Evolutionary conservation across 1,139 yeast species (phyloP).

Genomic region (Geotrichum europaeum): DNA sequence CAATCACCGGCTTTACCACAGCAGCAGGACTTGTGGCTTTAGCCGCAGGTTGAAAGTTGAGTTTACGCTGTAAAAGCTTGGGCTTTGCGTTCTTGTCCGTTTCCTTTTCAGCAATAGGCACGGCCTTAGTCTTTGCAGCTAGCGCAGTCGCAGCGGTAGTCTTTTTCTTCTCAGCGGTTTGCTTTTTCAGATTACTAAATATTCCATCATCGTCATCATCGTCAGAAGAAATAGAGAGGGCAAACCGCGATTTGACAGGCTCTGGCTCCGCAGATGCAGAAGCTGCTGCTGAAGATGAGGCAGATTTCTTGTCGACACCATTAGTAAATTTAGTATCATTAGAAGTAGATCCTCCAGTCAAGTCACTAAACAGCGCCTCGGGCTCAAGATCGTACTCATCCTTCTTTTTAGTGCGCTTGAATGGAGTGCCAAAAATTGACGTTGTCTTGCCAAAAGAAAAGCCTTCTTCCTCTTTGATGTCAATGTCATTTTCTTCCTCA

Average conservation of each 20-base stretch:
- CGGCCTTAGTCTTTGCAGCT: neutral
- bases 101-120: neutral
- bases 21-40: neutral
- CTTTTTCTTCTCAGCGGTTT: neutral
- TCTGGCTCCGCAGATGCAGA: slow-evolving; percentile 1
- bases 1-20: neutral
- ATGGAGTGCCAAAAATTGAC: slow-evolving; percentile 31
- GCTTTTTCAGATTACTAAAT: slow-evolving; percentile 2
- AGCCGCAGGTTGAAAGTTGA: neutral
- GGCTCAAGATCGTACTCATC: slow-evolving; percentile 30
- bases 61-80: neutral
- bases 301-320: neutral
- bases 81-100: neutral
- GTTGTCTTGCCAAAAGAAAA: slow-evolving; percentile 14
- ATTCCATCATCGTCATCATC: slow-evolving; percentile 15
- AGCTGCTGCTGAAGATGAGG: neutral
- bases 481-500: slow-evolving; percentile 7
- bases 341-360: slow-evolving; percentile 16
- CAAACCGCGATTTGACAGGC: slow-evolving; percentile 12
- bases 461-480: slow-evolving; percentile 3
- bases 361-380: slow-evolving; percentile 27
- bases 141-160: neutral
- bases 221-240: slow-evolving; percentile 12
- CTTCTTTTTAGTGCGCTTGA: slow-evolving; percentile 18
- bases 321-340: neutral